phyloP scores from a whole-genome alignment of 1,139 yeast genomes.

The Blastobotrys apis region DNA sequence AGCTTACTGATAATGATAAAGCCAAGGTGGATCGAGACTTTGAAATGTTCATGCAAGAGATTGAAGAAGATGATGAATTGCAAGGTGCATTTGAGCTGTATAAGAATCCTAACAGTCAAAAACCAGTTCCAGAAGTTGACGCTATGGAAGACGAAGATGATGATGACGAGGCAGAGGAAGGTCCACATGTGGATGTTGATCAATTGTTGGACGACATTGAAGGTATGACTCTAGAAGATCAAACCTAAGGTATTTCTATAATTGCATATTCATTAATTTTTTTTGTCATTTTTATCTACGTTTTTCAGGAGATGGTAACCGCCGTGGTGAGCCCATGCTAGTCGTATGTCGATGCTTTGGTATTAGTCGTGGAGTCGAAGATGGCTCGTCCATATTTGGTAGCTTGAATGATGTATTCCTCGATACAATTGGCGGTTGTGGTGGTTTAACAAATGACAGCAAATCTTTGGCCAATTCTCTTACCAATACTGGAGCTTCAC shows the following conservation, averaged over 20 bases:
- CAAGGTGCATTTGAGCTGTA: slow-evolving; percentile 87
- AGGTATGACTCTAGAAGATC: slow-evolving; percentile 75
- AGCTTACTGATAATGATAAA: slow-evolving; percentile 75
- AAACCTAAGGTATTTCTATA: slow-evolving; percentile 3
- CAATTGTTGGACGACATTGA: slow-evolving; percentile 66
- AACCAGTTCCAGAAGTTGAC: slow-evolving; percentile 29
- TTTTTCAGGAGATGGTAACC: background rate
- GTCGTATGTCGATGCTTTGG: slow-evolving; percentile 2
- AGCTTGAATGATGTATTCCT: slow-evolving; percentile 3
- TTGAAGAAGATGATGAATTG: slow-evolving; percentile 94
- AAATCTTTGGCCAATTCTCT: slow-evolving; percentile 22
- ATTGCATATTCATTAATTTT: background rate
- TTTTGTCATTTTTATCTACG: slow-evolving; percentile 1
- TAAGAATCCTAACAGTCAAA: slow-evolving; percentile 45
- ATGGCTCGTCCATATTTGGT: background rate
- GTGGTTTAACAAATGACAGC: background rate
- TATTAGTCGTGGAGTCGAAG: background rate
- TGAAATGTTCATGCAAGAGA: slow-evolving; percentile 91
- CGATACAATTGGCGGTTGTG: background rate
- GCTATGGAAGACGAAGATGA: slow-evolving; percentile 36
- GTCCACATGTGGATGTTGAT: slow-evolving; percentile 43
- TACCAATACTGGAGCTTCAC: slow-evolving; percentile 20
- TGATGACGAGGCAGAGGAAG: slow-evolving; percentile 31
- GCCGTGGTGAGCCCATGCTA: background rate
- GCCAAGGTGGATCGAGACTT: slow-evolving; percentile 94